Percentiles rank a stretch among this genome's conserved stretches.
phyloP scores from a whole-genome alignment of 2,329 filamentous ascomycete species.

The Ophiostoma sp. region DNA sequence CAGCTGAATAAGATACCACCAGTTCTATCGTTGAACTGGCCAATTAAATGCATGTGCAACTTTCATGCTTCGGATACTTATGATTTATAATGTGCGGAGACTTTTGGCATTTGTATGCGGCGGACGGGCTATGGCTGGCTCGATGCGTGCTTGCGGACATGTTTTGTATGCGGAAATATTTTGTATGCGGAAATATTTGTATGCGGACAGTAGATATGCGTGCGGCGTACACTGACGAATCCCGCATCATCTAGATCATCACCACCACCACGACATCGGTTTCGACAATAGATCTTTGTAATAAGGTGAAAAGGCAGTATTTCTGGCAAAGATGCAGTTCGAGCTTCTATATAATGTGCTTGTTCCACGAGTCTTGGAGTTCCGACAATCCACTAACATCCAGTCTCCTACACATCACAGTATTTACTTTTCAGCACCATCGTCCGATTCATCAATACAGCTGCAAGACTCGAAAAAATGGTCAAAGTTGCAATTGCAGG shows the following conservation, averaged over 20 bases:
- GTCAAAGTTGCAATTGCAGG: background rate
- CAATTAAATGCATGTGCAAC: background rate
- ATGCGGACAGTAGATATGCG: background rate
- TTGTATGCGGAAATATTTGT: slow-evolving; percentile 11
- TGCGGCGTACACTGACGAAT: background rate
- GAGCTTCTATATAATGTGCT: background rate
- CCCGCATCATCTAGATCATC: background rate
- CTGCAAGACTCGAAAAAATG: background rate
- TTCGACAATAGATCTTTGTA: background rate
- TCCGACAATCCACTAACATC: background rate
- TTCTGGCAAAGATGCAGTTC: background rate
- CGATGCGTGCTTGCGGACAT: background rate
- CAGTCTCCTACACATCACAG: no score
- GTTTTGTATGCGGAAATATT: background rate
- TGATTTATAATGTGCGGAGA: background rate
- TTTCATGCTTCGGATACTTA: background rate
- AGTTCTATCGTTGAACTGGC: background rate
- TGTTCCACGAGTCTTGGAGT: background rate
- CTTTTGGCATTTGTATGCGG: background rate
- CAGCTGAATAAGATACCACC: background rate
- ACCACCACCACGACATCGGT: background rate
- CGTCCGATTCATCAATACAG: background rate
- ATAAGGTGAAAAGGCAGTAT: background rate
- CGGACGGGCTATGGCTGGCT: background rate
- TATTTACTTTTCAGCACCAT: background rate